Percentiles rank a stretch among this genome's conserved stretches.
Evolutionary conservation across 768 basidiomycete genomes (phyloP).

Genomic region (Boletellus emodensis): DNA sequence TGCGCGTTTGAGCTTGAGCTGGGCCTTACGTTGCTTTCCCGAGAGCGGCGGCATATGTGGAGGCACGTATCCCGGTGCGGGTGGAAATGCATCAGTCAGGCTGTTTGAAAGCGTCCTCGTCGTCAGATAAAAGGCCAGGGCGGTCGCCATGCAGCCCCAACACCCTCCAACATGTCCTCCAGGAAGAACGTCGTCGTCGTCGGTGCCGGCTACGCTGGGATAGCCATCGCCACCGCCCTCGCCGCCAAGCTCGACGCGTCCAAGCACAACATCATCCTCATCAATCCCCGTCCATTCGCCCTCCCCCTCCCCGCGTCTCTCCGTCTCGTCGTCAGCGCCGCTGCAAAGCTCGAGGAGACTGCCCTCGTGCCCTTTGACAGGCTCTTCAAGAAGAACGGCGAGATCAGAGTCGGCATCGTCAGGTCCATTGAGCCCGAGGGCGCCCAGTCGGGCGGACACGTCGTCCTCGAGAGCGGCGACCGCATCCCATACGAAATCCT

Average conservation of each 20-base stretch:
- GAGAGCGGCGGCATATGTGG: conserved; percentile 35
- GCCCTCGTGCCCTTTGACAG: conserved; percentile 51
- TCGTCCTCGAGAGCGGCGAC: conserved; percentile 50
- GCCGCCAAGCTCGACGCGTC: conserved; percentile 46
- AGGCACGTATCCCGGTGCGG: background rate
- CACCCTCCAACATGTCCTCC: conserved; percentile 3
- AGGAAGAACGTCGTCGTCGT: conserved; percentile 49
- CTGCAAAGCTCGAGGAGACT: conserved; percentile 37
- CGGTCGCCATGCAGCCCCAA: background rate
- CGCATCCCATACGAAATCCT: conserved; percentile 50
- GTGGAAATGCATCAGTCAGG: background rate
- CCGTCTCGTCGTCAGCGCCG: conserved; percentile 45
- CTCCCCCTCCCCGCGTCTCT: conserved; percentile 48
- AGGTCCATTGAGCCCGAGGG: conserved; percentile 36
- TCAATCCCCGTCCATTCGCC: conserved; percentile 49
- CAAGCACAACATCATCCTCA: conserved; percentile 49
- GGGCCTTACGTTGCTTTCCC: conserved; percentile 64
- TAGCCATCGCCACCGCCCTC: conserved; percentile 42
- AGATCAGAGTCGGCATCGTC: conserved; percentile 33
- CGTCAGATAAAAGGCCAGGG: background rate
- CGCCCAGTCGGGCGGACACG: conserved; percentile 38
- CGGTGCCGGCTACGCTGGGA: conserved; percentile 51
- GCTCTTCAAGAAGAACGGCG: conserved; percentile 45
- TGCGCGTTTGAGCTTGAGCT: conserved; percentile 76
- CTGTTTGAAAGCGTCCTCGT: too few relatives aligned